Percentiles rank a stretch among this genome's conserved stretches.
Evolutionary conservation across 2,329 filamentous ascomycete genomes (phyloP).

Genomic region (Fusarium piperis): DNA sequence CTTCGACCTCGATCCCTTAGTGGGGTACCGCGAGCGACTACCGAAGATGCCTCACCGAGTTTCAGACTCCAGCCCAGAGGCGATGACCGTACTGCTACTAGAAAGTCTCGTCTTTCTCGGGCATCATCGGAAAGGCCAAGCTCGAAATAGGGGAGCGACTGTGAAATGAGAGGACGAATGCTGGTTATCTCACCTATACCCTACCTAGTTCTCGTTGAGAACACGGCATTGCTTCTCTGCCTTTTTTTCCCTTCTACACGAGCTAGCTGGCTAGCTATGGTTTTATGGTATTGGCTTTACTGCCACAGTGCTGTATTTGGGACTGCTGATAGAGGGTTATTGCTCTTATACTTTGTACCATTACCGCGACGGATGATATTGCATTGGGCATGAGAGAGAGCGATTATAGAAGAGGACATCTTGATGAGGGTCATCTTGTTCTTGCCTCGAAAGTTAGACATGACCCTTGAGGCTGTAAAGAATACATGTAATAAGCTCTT

Average conservation of each 20-base stretch:
- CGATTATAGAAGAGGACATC: not conserved
- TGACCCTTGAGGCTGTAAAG: not conserved
- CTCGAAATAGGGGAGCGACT: not conserved
- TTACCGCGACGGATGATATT: too few relatives aligned
- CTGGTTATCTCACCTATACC: not conserved
- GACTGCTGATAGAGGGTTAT: not conserved
- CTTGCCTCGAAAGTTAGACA: not conserved
- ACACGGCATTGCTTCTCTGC: not conserved
- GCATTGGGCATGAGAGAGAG: not conserved
- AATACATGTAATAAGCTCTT: not conserved
- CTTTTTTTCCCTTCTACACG: not conserved
- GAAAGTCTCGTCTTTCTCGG: not conserved
- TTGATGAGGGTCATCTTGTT: not conserved
- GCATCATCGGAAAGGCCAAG: slow-evolving; percentile 1
- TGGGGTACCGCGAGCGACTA: not conserved
- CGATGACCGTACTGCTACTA: not conserved
- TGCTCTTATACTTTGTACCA: not conserved
- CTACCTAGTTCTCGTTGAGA: not conserved
- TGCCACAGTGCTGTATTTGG: not conserved
- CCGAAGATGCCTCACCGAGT: not conserved
- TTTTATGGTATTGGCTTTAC: not conserved
- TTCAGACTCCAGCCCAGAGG: slow-evolving; percentile 9
- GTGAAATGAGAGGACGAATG: not conserved
- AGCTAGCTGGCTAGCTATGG: not conserved
- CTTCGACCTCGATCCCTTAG: not conserved